Base-by-base conservation (phyloP, 306 rosid genomes). In the Ziziphus jujuba region DNA sequence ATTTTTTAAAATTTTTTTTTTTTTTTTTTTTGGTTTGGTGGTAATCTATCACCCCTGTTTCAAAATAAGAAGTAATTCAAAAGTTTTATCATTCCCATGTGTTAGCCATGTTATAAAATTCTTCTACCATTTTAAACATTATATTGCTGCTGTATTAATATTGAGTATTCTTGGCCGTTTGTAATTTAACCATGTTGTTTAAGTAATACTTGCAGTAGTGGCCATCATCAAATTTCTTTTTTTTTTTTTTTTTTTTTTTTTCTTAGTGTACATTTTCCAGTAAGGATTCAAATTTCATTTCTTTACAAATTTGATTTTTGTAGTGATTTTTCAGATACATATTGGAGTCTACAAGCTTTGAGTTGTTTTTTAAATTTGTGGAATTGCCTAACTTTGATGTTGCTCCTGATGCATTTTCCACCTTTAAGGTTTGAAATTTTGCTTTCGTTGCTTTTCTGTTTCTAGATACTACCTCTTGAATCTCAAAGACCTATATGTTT, bases 321-420 rank as follows among this genome's bases (percentile, higher is more conserved):
- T 68, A 71, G 74, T 76, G 76, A 54, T 76, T 85, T 82, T 86
- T 78, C 96, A 93, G 99, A 68, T 88, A 93, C 79, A 82, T 93
- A 71, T 74, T 93, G 90, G 92, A 90, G 87, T 85, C 99, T 44
- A 86, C 99, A 65, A 79, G 97, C 83, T 90, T 90, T 79, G 90
- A 69, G 81, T 65, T 93, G 89, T 93, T 93, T 84, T 93, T 86
- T 79, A 93, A 93, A 79, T 93, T 81, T 72, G 96, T 90, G 75
- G 99, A 90, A 81, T 76, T 87, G 75, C 96, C 95, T 40, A 88
- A 71, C 84, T 90, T 93, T 72, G 99, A 93, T 74, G 90, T 87
- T 72, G 91, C 99, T 61, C 88, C 96, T 48, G 96, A 93, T 77
- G 99, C 99, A 17, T 93, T 90, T 83, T 88, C 95, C 63, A 93